Evolutionary conservation across 371 early-diverging fungal genomes (phyloP), one percentile per base, ranked within the genome.

Genomic region (Mortierella sp.): DNA sequence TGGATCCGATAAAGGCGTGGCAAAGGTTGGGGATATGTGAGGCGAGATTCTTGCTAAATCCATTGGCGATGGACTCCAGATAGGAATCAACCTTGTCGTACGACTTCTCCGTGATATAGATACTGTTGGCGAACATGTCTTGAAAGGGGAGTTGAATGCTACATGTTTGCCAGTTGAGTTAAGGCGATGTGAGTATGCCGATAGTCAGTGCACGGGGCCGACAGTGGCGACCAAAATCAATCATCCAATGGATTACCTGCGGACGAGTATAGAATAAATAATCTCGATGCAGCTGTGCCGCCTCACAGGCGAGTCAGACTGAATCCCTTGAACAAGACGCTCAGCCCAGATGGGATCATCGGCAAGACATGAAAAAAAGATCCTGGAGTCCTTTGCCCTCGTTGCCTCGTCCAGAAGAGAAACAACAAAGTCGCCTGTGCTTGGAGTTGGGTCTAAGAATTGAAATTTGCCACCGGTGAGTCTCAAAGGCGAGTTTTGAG

Each of bases 111-210:
- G 80, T 74, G 48, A 79, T 76, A 57, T 77, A 82, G 46, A 85
- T 69, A 43, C 76, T 82, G 51, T 72, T 82, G 44, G 77, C 71
- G 53, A 79, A 82, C 82, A 86, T 75, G 69, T 86, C 82, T 61
- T 86, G 86, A 46, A 86, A 86, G 0, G 86, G 86, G 40, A 82
- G 71, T 77, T 86, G 86, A 3, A 86, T 86, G 46, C 86, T 86
- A 75, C 64, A 9, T 61, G 16, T 61, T n/a, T 24, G 31, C 2
- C 6, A 11, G 31, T 0, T n/a, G 28, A 80, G 2, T 51, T 67
- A 37, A 24, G 26, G 50, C 34, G 31, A 4, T 19, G 28, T 40
- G 31, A 55, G 48, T 21, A 61, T 59, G 34, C 9, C 19, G 19
- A 8, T 1, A 16, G 6, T 6, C 9, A 19, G 16, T 16, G 16